These are phyloP conservation scores for Batkoa obscura DNA, from an alignment of 371 early-diverging fungal genomes.

Conservation along the genomic window DNA sequence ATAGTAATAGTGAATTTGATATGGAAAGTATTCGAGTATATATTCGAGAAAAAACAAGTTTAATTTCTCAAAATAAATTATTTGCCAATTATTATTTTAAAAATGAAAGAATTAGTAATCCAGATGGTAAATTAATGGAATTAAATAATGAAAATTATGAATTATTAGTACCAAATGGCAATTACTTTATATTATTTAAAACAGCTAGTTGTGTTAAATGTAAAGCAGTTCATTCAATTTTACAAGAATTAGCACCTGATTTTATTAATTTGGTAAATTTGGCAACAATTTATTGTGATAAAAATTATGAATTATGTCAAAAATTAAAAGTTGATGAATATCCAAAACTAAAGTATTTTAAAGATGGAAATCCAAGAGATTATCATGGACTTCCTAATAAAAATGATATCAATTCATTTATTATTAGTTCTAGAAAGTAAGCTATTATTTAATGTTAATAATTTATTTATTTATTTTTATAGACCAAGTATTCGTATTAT, in stretches of 20 bases:
- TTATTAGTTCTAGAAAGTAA: neutral
- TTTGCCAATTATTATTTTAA: neutral
- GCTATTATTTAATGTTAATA: neutral
- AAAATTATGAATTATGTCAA: neutral
- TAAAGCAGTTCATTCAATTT: neutral
- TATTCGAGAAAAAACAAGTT: no score
- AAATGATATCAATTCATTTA: neutral
- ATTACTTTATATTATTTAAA: constrained; percentile 9
- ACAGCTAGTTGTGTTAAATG: neutral
- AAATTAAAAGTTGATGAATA: neutral
- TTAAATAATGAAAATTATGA: constrained; percentile 20
- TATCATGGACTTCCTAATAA: neutral
- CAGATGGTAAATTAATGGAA: constrained; percentile 17
- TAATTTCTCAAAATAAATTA: no score
- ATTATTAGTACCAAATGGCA: constrained; percentile 12
- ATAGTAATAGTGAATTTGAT: no score
- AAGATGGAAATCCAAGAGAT: neutral
- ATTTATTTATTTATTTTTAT: no score
- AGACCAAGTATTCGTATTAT: no score
- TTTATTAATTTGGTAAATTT: neutral
- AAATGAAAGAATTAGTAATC: constrained; percentile 10
- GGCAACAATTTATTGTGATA: neutral
- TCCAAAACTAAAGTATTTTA: neutral
- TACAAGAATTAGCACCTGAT: neutral
- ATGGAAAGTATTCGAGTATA: no score